A percentile compares a stretch with the other conserved stretches of the same genome.
These are phyloP conservation scores for Stephanodiscus triporus DNA, from an alignment of 108 stramenopile species.

Conservation along the genomic window DNA sequence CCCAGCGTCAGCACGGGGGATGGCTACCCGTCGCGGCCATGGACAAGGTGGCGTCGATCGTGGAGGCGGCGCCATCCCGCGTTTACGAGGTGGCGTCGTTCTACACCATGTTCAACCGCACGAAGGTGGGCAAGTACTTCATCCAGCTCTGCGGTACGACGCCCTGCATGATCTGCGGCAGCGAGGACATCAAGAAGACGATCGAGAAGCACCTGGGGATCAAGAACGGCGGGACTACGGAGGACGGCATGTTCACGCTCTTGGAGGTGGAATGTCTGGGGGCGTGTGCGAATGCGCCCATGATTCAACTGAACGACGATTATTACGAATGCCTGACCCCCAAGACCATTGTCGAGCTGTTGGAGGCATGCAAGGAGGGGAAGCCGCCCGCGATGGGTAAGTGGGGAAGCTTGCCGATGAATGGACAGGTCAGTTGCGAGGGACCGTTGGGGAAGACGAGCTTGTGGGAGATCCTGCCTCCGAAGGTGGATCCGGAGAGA, in stretches of 20 bases:
- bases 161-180: conserved; percentile 99
- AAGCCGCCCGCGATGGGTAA: conserved; percentile 92
- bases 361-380: conserved; percentile 95
- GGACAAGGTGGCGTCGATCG: conserved; percentile 98
- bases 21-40: conserved; percentile 99
- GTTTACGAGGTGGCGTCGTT: conserved; percentile 99
- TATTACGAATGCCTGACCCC: conserved; percentile 99
- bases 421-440: conserved; percentile 99
- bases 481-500: conserved; percentile 74
- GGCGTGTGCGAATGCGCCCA: conserved; percentile 99
- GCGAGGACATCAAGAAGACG: conserved; percentile 97
- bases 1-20: conserved; percentile 96
- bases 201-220: conserved; percentile 97
- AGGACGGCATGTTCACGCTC: conserved; percentile 97
- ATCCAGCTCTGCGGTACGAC: conserved; percentile 99
- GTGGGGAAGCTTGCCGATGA: conserved; percentile 99
- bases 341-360: conserved; percentile 89
- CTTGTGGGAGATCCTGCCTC: conserved; percentile 57
- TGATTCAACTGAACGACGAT: conserved; percentile 99
- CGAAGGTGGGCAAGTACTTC: conserved; percentile 99
- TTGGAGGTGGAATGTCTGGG: conserved; percentile 99
- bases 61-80: conserved; percentile 85
- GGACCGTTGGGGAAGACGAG: conserved; percentile 98
- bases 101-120: conserved; percentile 99
- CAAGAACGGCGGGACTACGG: conserved; percentile 94